Evolutionary conservation across 768 basidiomycete genomes (phyloP).

Genomic region (Coprinopsis strossmayeri): DNA sequence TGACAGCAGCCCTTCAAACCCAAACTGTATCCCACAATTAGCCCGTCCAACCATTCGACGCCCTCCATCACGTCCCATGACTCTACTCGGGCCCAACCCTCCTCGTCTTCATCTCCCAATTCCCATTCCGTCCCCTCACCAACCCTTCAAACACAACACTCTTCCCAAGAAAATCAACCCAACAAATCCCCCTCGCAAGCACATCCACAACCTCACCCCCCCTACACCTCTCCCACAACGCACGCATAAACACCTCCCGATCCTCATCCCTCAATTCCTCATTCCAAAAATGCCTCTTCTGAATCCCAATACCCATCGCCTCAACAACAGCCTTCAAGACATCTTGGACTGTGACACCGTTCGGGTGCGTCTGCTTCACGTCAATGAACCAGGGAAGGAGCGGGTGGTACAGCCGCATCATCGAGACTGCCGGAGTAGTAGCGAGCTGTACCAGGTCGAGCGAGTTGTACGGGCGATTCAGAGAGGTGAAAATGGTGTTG

Average conservation of each 20-base stretch:
- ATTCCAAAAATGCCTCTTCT: conserved; percentile 51
- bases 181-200: conserved; percentile 46
- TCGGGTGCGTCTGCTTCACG: conserved; percentile 33
- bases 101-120: conserved; percentile 60
- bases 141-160: conserved; percentile 49
- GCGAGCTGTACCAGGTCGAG: conserved; percentile 51
- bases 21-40: too few species aligned
- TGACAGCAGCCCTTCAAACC: too few species aligned
- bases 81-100: conserved; percentile 6
- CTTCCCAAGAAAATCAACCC: conserved; percentile 56
- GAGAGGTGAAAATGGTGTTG: conserved; percentile 36
- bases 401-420: conserved; percentile 51
- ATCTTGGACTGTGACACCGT: conserved; percentile 56
- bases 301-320: conserved; percentile 39
- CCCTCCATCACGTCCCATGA: background rate
- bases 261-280: conserved; percentile 43
- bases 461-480: conserved; percentile 34
- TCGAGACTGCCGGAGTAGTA: conserved; percentile 40
- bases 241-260: conserved; percentile 33
- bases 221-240: conserved; percentile 41
- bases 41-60: too few species aligned
- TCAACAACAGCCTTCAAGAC: conserved; percentile 40
- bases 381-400: conserved; percentile 67
- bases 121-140: conserved; percentile 43
- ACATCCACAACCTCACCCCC: conserved; percentile 24